A percentile compares a stretch with the other conserved stretches of the same genome.
Conservation (phyloP, 148 eudicot species). For the Cornus kousa region DNA sequence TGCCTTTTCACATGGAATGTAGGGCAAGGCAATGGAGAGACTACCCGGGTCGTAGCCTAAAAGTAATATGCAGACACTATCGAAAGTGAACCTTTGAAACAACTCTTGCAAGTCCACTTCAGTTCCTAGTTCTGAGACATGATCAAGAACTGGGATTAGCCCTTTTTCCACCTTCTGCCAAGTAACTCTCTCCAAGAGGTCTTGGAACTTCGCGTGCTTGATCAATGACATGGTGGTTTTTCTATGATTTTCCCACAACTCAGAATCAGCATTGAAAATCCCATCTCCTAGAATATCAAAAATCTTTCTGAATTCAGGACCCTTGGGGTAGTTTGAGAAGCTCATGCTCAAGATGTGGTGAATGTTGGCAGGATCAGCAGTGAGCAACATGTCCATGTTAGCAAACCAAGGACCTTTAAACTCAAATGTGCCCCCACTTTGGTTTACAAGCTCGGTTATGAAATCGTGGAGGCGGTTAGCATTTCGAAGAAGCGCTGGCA, state of each 20-base stretch:
- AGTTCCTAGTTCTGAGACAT: neutral
- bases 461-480: neutral
- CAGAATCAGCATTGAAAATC: constrained; percentile 8
- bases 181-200: neutral
- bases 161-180: constrained; percentile 15
- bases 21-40: constrained; percentile 15
- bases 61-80: constrained; percentile 5
- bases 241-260: constrained; percentile 16
- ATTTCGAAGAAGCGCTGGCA: neutral
- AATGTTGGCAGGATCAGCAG: constrained; percentile 31
- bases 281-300: constrained; percentile 34
- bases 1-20: constrained; percentile 18
- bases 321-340: constrained; percentile 25
- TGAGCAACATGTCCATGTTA: constrained; percentile 16
- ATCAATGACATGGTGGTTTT: constrained; percentile 11
- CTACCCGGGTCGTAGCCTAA: constrained; percentile 28
- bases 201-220: constrained; percentile 7
- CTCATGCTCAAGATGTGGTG: constrained; percentile 28
- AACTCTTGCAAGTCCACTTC: constrained; percentile 26
- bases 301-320: constrained; percentile 23
- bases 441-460: too few relatives aligned
- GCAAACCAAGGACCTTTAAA: constrained; percentile 27
- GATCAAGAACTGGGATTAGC: constrained; percentile 14
- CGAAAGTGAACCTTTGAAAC: constrained; percentile 20
- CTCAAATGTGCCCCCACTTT: too few relatives aligned